phyloP scores from a whole-genome alignment of 306 rosid species.

The Quercus variabilis region DNA sequence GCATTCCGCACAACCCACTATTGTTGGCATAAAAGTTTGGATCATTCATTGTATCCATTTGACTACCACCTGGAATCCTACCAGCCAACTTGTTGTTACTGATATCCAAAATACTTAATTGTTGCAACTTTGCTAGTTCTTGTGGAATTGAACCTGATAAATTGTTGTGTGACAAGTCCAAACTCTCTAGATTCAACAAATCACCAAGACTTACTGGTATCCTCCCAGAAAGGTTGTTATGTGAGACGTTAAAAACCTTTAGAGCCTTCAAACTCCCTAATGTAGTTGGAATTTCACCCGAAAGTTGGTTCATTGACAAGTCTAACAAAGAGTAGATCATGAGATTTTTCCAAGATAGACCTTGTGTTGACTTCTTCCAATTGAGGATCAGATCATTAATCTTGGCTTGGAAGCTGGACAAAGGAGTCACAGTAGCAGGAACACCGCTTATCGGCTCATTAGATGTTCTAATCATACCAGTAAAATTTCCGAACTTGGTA shows the following conservation, averaged over 20 bases:
- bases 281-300: constrained; percentile 10
- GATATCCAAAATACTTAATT: not conserved
- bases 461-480: not conserved
- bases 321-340: not conserved
- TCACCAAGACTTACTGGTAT: constrained; percentile 28
- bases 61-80: constrained; percentile 20
- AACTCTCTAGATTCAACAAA: constrained; percentile 23
- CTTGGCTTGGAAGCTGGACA: not conserved
- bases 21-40: too few species aligned
- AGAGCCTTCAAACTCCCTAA: constrained; percentile 20
- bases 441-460: not conserved
- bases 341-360: constrained; percentile 13
- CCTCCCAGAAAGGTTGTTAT: constrained; percentile 17
- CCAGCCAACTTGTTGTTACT: constrained; percentile 23
- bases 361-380: constrained; percentile 23
- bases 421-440: rapidly evolving
- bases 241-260: constrained; percentile 23
- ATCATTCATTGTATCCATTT: constrained; percentile 8
- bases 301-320: constrained; percentile 22
- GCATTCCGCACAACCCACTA: too few species aligned
- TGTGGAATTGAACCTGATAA: too few species aligned
- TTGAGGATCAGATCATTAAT: constrained; percentile 21
- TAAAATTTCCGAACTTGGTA: too few species aligned
- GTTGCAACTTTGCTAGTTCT: too few species aligned
- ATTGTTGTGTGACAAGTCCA: not conserved